Percentiles rank a stretch among this genome's conserved stretches.
Conservation (phyloP, 2,329 filamentous ascomycete genomes). For the Xylaria polymorpha region DNA sequence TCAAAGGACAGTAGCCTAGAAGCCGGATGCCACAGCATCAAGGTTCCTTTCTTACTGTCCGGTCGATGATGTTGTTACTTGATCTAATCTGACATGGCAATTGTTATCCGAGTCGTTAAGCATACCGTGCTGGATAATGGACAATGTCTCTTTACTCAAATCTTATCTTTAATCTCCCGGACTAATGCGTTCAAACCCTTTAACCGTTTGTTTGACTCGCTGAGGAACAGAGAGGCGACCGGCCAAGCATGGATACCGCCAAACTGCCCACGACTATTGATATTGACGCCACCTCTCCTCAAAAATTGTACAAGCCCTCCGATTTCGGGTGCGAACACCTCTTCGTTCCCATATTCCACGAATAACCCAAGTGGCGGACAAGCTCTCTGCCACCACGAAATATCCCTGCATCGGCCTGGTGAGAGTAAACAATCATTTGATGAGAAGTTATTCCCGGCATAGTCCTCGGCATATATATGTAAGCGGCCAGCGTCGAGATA, state of each 20-base stretch:
- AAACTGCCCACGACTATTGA: constrained; percentile 69
- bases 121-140: not conserved
- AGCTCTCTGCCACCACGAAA: constrained; percentile 73
- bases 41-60: constrained; percentile 59
- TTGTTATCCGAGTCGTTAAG: constrained; percentile 21
- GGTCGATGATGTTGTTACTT: constrained; percentile 66
- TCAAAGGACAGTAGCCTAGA: constrained; percentile 52
- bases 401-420: constrained; percentile 75
- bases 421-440: constrained; percentile 70
- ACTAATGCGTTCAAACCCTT: constrained; percentile 62
- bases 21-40: constrained; percentile 61
- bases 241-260: constrained; percentile 86
- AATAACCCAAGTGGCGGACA: constrained; percentile 75
- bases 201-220: constrained; percentile 61
- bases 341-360: constrained; percentile 79
- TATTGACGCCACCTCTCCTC: constrained; percentile 62
- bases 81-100: constrained; percentile 71
- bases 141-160: constrained; percentile 41
- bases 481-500: constrained; percentile 76
- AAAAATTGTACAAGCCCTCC: constrained; percentile 68
- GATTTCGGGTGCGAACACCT: constrained; percentile 80
- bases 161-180: constrained; percentile 51
- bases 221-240: constrained; percentile 72
- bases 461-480: constrained; percentile 76
- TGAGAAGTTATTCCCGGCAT: constrained; percentile 64